Conservation (phyloP, 345 rosid genomes). For the Salix arbutifolia region DNA sequence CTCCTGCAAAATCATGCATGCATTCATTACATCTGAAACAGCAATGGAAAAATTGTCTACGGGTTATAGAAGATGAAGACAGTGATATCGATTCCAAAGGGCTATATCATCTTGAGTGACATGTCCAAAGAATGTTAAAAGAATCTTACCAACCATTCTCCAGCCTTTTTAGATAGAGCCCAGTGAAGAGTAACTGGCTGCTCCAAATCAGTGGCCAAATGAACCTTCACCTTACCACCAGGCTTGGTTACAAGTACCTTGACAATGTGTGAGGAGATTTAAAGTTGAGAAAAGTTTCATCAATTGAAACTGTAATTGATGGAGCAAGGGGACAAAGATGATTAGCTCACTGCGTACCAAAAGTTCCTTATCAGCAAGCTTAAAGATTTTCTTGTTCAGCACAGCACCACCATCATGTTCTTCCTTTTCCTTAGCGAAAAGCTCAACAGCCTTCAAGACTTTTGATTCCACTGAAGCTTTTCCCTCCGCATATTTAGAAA, state of each 20-base stretch:
- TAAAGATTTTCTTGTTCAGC: conserved; percentile 61
- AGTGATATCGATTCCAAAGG: conserved; percentile 8
- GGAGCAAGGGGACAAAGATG: conserved; percentile 1
- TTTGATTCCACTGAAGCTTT: conserved; percentile 41
- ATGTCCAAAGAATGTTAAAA: conserved; percentile 3
- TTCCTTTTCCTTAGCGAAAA: conserved; percentile 54
- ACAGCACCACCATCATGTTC: conserved; percentile 46
- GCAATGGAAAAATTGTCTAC: conserved; percentile 14
- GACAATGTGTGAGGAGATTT: conserved; percentile 11
- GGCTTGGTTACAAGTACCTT: conserved; percentile 74
- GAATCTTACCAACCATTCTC: conserved; percentile 93
- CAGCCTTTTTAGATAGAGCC: conserved; percentile 78
- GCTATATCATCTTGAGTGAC: conserved; percentile 1
- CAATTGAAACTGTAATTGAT: neutral
- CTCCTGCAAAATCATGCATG: conserved; percentile 49
- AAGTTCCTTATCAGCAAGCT: conserved; percentile 60
- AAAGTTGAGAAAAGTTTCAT: conserved; percentile 10
- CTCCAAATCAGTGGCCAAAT: conserved; percentile 60
- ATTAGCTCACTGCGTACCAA: conserved; percentile 46
- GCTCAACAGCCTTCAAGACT: conserved; percentile 55
- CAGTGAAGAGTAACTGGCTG: conserved; percentile 83
- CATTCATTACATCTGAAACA: conserved; percentile 21
- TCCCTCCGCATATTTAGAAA: conserved; percentile 34
- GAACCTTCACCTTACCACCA: conserved; percentile 60
- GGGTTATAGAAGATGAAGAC: conserved; percentile 5